Conservation (phyloP, 441 rosid genomes). For the Oxalis stricta region DNA sequence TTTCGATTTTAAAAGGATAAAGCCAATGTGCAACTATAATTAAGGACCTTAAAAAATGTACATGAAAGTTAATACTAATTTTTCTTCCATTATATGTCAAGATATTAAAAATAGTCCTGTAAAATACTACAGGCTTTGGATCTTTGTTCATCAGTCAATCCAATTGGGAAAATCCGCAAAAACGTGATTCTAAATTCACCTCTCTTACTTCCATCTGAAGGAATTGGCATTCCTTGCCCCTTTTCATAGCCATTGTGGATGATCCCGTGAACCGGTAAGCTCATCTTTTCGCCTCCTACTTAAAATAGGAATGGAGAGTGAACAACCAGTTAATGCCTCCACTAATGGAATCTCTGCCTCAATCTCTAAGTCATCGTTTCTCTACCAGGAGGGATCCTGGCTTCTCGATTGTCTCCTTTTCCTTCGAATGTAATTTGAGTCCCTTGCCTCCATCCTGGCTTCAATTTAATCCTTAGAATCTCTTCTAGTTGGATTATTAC, state of each 20-base stretch:
- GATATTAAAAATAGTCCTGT: slow-evolving; percentile 30
- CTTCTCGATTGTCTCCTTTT: slow-evolving; percentile 56
- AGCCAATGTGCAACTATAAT: no score
- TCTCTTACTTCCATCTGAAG: slow-evolving; percentile 32
- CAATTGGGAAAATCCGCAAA: slow-evolving; percentile 38
- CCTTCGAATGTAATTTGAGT: slow-evolving; percentile 78
- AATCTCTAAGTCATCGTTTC: slow-evolving; percentile 49
- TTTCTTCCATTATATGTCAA: no score
- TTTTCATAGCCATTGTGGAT: slow-evolving; percentile 54
- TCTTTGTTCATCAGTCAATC: slow-evolving; percentile 38
- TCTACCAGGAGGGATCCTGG: slow-evolving; percentile 55
- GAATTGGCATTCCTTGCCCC: slow-evolving; percentile 72
- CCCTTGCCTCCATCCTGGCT: slow-evolving; percentile 90
- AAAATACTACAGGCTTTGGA: slow-evolving; percentile 31
- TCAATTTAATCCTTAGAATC: slow-evolving; percentile 38
- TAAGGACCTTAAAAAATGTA: no score
- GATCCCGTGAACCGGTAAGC: slow-evolving; percentile 28
- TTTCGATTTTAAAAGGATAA: no score
- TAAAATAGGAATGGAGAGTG: slow-evolving; percentile 51
- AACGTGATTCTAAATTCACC: slow-evolving; percentile 52
- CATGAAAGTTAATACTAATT: no score
- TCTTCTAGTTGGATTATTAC: slow-evolving; percentile 47
- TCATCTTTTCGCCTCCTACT: slow-evolving; percentile 39
- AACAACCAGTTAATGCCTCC: slow-evolving; percentile 64
- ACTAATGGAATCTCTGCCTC: slow-evolving; percentile 54